phyloP scores from a whole-genome alignment of 768 basidiomycete species.

The Mycena sanguinolenta region DNA sequence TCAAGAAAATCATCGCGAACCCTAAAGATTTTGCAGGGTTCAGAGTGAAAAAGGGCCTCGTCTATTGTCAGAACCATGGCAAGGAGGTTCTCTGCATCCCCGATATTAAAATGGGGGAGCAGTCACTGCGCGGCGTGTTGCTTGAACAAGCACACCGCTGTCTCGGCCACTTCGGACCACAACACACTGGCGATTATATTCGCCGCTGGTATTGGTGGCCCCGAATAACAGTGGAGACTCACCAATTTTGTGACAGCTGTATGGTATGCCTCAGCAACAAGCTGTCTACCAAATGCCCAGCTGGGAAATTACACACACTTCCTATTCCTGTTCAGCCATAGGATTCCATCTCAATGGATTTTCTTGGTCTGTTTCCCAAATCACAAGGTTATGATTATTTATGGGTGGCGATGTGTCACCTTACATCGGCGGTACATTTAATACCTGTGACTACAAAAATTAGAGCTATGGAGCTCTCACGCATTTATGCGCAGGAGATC shows the following conservation, averaged over 20 bases:
- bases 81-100: background rate
- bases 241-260: background rate
- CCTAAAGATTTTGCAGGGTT: no score
- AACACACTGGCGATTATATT: no score
- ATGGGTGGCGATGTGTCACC: conserved; percentile 38
- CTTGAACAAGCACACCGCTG: background rate
- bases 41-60: no score
- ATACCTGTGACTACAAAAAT: conserved; percentile 30
- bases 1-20: no score
- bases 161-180: background rate
- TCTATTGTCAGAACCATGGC: no score
- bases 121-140: background rate
- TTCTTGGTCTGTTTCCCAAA: conserved; percentile 45
- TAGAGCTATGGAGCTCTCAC: conserved; percentile 34
- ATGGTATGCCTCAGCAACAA: background rate
- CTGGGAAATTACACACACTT: no score
- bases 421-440: conserved; percentile 22
- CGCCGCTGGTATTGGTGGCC: background rate
- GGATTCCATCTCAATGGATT: conserved; percentile 44
- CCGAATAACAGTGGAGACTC: background rate
- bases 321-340: conserved; percentile 34
- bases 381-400: conserved; percentile 37
- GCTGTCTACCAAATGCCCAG: background rate
- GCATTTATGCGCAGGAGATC: conserved; percentile 33
- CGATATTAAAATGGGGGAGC: background rate